Evolutionary conservation across 345 rosid genomes (phyloP), one percentile per base, ranked within the genome.

Genomic region (Eutrema heterophyllum): DNA sequence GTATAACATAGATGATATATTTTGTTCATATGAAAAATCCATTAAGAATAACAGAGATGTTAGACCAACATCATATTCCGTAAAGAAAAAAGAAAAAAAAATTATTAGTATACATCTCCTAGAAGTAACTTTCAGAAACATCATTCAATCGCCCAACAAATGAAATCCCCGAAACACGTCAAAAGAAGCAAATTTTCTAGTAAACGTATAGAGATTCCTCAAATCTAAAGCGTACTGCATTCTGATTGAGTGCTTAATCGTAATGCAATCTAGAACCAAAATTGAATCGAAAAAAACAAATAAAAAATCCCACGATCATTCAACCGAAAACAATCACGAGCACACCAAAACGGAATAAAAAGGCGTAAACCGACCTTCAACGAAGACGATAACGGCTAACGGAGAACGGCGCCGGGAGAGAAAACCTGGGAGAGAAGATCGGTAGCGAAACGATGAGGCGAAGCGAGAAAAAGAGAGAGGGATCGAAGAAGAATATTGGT

Each of bases 151-250:
- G 24, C 27, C 27, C 38, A 67, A 30, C 16, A 13, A 14, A 43
- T 21, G 54, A 52, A 53, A 53, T 44, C 65, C 33, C 56, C 67
- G 13, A 55, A 49, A 57, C n/a, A 66, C 52, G 18, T 27, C 18
- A 12, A 49, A 55, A 52, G 13, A 48, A 16, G 13, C 9, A 5
- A 32, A 7, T 15, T 38, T 21, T 44, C 60, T 6, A 60, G 55
- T 67, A 52, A 62, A 54, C 44, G 44, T 24, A 62, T 14, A 63
- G 38, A 63, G 75, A 62, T 29, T 70, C 61, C 60, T 62, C 75
- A 65, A 76, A 76, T 36, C 70, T 48, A 76, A 70, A 64, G 40
- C 55, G 67, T 38, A 9, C 39, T 18, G 36, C 48, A 14, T 43
- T 29, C 52, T 55, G 60, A 70, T 29, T 55, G 41, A 43, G 44